Evolutionary conservation across 768 basidiomycete genomes (phyloP).

Genomic region (Suillus luteus): DNA sequence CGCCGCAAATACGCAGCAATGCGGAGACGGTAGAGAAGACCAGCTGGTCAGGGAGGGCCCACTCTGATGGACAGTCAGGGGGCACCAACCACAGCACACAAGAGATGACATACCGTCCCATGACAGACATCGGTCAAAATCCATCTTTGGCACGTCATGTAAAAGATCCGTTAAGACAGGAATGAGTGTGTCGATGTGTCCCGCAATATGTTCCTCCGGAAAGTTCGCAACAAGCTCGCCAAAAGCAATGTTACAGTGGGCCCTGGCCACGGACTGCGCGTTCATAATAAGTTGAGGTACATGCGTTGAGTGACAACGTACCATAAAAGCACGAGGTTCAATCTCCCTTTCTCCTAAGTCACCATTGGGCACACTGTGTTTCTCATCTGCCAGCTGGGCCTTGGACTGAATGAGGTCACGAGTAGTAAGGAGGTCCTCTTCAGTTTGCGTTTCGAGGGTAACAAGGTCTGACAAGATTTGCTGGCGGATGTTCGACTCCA

Average conservation of each 20-base stretch:
- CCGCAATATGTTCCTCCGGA: conserved; percentile 50
- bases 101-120: conserved; percentile 65
- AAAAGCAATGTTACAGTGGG: conserved; percentile 83
- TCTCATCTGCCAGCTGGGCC: conserved; percentile 46
- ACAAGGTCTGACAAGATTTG: conserved; percentile 77
- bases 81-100: not conserved
- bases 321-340: conserved; percentile 54
- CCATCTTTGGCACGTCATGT: conserved; percentile 68
- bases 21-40: conserved; percentile 79
- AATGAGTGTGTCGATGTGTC: conserved; percentile 55
- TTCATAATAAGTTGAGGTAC: conserved; percentile 9
- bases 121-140: conserved; percentile 76
- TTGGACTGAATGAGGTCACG: conserved; percentile 63
- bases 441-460: conserved; percentile 48
- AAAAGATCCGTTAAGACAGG: conserved; percentile 67
- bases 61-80: conserved; percentile 50
- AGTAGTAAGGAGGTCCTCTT: conserved; percentile 49
- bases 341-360: conserved; percentile 25
- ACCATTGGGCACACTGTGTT: conserved; percentile 16
- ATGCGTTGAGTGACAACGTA: conserved; percentile 30
- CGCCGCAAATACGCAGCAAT: conserved; percentile 63
- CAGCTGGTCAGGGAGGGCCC: conserved; percentile 85
- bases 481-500: conserved; percentile 80
- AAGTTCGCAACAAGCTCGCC: conserved; percentile 74
- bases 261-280: conserved; percentile 63